Evolutionary conservation across 257 asterid species (phyloP).

Genomic region (Solanum pinnatisectum): DNA sequence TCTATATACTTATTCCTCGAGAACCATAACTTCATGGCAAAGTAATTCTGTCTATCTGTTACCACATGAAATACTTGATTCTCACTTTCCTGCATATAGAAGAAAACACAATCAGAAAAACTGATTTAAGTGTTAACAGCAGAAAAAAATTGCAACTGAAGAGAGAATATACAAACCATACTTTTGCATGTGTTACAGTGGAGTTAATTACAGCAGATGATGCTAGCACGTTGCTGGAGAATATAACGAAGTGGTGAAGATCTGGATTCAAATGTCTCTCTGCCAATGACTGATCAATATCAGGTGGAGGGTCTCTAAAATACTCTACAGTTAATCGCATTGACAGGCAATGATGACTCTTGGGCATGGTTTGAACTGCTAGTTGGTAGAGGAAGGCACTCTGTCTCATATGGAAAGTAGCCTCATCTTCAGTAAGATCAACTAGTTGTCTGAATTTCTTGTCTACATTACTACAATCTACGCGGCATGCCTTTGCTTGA

Average conservation of each 20-base stretch:
- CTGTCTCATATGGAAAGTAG: constrained; percentile 89
- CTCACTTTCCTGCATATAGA: constrained; percentile 61
- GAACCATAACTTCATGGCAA: constrained; percentile 88
- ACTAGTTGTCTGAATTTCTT: constrained; percentile 93
- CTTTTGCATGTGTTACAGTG: constrained; percentile 65
- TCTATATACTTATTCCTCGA: constrained; percentile 50
- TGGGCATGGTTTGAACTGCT: constrained; percentile 94
- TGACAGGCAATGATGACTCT: constrained; percentile 91
- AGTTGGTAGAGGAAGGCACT: constrained; percentile 97
- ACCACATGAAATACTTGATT: constrained; percentile 81
- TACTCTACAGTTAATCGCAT: constrained; percentile 90
- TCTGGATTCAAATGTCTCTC: constrained; percentile 57
- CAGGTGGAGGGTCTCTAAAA: constrained; percentile 58
- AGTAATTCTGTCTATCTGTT: constrained; percentile 81
- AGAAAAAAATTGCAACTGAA: background rate
- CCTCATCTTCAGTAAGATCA: constrained; percentile 93
- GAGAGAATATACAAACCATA: constrained; percentile 24
- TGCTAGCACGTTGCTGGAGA: constrained; percentile 81
- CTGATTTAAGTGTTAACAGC: background rate
- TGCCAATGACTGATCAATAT: constrained; percentile 33
- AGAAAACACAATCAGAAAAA: constrained; percentile 9
- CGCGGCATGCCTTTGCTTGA: constrained; percentile 67
- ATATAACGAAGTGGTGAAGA: constrained; percentile 70
- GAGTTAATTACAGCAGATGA: constrained; percentile 87
- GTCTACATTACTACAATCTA: constrained; percentile 88